These are phyloP conservation scores for Xerocomus spinulosus DNA, from an alignment of 768 basidiomycete genomes.

Conservation along the genomic window DNA sequence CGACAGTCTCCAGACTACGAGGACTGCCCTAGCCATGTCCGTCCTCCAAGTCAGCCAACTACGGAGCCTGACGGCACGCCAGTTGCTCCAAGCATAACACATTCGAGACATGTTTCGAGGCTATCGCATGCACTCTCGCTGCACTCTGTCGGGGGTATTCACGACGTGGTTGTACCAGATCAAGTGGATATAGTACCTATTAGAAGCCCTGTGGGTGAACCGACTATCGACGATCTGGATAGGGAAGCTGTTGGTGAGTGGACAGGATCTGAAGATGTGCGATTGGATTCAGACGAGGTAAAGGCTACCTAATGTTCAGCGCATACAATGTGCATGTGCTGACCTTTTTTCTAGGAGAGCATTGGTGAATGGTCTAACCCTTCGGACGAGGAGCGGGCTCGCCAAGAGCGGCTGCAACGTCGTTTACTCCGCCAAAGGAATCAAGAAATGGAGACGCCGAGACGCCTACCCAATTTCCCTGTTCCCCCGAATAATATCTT, in stretches of 20 bases:
- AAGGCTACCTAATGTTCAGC: slow-evolving; percentile 10
- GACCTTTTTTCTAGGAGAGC: slow-evolving; percentile 45
- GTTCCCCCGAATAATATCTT: slow-evolving; percentile 59
- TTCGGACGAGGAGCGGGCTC: slow-evolving; percentile 82
- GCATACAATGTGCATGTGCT: slow-evolving; percentile 4
- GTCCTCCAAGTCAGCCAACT: slow-evolving; percentile 23
- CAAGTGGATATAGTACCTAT: slow-evolving; percentile 29
- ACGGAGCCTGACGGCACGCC: slow-evolving; percentile 42
- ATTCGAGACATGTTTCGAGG: slow-evolving; percentile 67
- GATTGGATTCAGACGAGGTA: slow-evolving; percentile 62
- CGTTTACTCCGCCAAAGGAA: slow-evolving; percentile 48
- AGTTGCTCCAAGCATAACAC: slow-evolving; percentile 46
- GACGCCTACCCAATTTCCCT: slow-evolving; percentile 76
- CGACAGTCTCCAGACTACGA: slow-evolving; percentile 39
- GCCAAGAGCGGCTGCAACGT: slow-evolving; percentile 60
- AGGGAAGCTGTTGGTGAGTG: slow-evolving; percentile 57
- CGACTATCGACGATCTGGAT: slow-evolving; percentile 34
- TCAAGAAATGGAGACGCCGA: slow-evolving; percentile 56
- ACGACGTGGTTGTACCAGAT: slow-evolving; percentile 29
- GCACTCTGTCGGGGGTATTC: slow-evolving; percentile 53
- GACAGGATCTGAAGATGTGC: slow-evolving; percentile 78
- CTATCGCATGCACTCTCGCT: slow-evolving; percentile 66
- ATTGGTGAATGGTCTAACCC: slow-evolving; percentile 90
- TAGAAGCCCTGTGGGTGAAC: slow-evolving; percentile 30
- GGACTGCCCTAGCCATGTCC: slow-evolving; percentile 22